Conservation (phyloP, 2,329 filamentous ascomycete genomes). For the Colletotrichum sp. region DNA sequence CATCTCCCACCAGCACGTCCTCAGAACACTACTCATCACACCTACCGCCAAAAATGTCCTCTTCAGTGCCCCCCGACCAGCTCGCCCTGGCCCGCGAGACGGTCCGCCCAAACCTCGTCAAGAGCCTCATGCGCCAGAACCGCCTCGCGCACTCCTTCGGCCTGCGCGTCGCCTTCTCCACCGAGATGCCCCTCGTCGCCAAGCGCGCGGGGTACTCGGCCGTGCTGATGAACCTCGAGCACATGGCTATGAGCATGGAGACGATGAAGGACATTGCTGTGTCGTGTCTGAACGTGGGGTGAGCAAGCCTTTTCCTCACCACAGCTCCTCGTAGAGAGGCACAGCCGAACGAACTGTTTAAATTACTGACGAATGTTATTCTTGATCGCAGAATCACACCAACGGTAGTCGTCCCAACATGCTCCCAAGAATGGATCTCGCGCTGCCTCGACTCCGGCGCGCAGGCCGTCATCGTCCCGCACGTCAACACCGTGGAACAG, state of each 20-base stretch:
- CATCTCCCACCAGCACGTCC: too few species aligned
- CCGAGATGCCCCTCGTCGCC: slow-evolving; percentile 10
- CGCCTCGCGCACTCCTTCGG: slow-evolving; percentile 2
- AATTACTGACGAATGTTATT: background rate
- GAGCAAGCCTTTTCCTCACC: background rate
- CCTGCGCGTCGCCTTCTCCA: slow-evolving; percentile 11
- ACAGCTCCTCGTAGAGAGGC: background rate
- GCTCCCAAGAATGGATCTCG: slow-evolving; percentile 5
- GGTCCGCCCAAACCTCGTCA: slow-evolving; percentile 1
- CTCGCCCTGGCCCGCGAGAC: background rate
- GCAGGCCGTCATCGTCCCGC: slow-evolving; percentile 55
- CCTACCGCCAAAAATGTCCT: background rate
- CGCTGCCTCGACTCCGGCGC: slow-evolving; percentile 55
- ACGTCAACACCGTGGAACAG: slow-evolving; percentile 49
- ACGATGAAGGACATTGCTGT: slow-evolving; percentile 6
- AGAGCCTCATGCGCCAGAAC: background rate
- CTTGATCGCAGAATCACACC: background rate
- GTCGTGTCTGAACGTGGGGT: slow-evolving; percentile 1
- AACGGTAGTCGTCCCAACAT: background rate
- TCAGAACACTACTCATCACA: too few species aligned
- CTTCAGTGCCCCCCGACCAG: background rate
- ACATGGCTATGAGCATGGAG: slow-evolving; percentile 9
- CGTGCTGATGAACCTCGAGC: slow-evolving; percentile 10
- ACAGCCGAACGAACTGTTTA: background rate
- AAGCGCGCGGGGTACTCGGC: slow-evolving; percentile 1